Base-by-base conservation (phyloP, 148 eudicot genomes). In the Rhododendron henanense region DNA sequence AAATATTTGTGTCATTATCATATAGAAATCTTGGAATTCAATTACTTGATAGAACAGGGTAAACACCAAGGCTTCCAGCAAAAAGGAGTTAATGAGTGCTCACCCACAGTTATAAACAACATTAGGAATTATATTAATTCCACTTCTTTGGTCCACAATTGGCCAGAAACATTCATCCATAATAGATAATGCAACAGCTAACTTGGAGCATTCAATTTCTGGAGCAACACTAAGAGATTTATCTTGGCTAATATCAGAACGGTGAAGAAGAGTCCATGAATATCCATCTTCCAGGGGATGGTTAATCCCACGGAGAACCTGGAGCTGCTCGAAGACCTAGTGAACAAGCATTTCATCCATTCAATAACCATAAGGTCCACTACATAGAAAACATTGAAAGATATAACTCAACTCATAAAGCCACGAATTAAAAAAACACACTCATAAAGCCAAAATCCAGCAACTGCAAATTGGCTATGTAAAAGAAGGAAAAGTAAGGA, bases 131-230 rank as follows among this genome's bases (percentile, higher is more conserved):
- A 93, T 84, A 89, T 93, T 92, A 85, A 90, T 87, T n/a, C 95
- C 91, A 88, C 96, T 97, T 91, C 98, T 92, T 69, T 85, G 91
- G 82, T 97, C 99, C 85, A 92, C 81, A 81, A 95, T 93, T n/a
- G 99, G 99, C 84, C 91, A 83, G 90, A 97, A 97, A 86, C 99
- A 95, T 82, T 95, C 98, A 71, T 97, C 93, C 98, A 97, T 93
- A 39, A 97, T 83, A 71, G 92, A 87, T 33, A 89, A 92, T 48
- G 98, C 99, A 88, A 97, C 90, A 86, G 96, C 98, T 88, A 95
- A 87, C 90, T 97, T 97, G 69, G 99, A 91, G 88, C 88, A 84
- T 90, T 94, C 96, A 85, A 97, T 71, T 84, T 86, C 88, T 81
- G 45, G 86, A 83, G 92, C 73, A 81, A 57, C 83, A 82, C 61